A percentile compares a stretch with the other conserved stretches of the same genome.
Conservation (phyloP, 441 rosid species). For the Croton setiger region DNA sequence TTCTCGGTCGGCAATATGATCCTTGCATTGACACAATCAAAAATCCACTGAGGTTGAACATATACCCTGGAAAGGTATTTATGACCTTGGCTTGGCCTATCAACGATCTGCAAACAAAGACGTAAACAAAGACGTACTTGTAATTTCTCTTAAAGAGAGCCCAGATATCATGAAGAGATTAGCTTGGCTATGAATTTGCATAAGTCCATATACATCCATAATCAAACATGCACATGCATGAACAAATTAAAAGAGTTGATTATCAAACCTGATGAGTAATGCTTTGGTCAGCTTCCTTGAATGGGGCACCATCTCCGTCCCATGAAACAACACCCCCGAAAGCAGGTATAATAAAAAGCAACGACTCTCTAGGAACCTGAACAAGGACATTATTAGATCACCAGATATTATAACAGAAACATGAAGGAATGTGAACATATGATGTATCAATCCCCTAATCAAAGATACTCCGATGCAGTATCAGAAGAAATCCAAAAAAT, state of each 20-base stretch:
- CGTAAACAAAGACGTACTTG: conserved; percentile 6
- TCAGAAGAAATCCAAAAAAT: too few relatives aligned
- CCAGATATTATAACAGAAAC: background rate
- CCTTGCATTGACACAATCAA: conserved; percentile 75
- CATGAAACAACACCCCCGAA: conserved; percentile 93
- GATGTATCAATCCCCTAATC: background rate
- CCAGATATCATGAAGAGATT: background rate
- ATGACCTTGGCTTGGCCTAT: conserved; percentile 87
- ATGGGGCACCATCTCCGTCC: conserved; percentile 97
- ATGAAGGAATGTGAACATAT: conserved; percentile 4
- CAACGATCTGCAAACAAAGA: conserved; percentile 88
- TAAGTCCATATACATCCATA: background rate
- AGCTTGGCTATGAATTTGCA: background rate
- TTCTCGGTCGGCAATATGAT: conserved; percentile 66
- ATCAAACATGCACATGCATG: background rate
- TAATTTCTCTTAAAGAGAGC: conserved; percentile 6
- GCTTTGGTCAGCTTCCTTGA: conserved; percentile 65
- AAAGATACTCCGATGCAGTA: background rate
- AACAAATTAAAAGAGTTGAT: background rate
- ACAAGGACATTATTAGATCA: conserved; percentile 9
- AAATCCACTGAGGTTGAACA: conserved; percentile 95
- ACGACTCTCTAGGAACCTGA: conserved; percentile 87
- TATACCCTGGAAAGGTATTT: conserved; percentile 72
- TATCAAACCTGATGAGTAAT: conserved; percentile 81
- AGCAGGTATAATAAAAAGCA: conserved; percentile 85